These are phyloP conservation scores for Micromonas commoda DNA, from an alignment of 139 green algal species.

Conservation along the genomic window DNA sequence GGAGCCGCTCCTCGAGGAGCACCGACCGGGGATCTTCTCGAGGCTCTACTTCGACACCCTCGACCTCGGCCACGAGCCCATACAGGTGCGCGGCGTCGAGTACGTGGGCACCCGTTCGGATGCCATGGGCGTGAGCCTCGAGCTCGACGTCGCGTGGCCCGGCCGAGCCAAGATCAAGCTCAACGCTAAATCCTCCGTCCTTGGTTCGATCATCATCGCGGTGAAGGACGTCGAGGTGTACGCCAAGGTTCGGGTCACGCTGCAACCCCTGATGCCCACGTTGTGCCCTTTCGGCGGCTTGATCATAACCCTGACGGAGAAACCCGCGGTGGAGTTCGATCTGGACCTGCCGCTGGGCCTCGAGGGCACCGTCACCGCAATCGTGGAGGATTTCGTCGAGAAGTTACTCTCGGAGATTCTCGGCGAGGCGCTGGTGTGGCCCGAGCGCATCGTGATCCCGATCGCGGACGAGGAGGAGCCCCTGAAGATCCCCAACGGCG, in stretches of 20 bases:
- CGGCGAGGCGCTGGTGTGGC: background rate
- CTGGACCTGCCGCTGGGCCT: background rate
- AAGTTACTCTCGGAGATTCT: background rate
- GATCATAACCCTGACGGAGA: constrained; percentile 5
- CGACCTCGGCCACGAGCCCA: background rate
- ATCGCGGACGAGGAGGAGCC: background rate
- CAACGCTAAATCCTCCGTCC: background rate
- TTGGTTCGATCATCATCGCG: background rate
- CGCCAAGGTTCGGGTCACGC: background rate
- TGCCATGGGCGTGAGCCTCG: background rate
- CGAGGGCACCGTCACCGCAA: background rate
- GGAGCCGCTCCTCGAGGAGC: background rate
- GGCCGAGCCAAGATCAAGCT: background rate
- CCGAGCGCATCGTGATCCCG: background rate
- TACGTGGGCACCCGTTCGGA: background rate
- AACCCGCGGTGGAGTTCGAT: background rate
- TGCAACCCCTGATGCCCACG: constrained; percentile 1
- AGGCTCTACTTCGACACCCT: background rate
- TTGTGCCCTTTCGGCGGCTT: background rate
- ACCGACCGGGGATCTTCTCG: background rate
- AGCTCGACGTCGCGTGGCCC: background rate
- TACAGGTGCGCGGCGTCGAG: background rate
- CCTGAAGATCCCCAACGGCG: background rate
- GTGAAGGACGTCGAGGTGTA: constrained; percentile 17
- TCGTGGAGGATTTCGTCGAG: background rate